Evolutionary conservation across 129 eudicot genomes (phyloP).

Genomic region (Centella asiatica): DNA sequence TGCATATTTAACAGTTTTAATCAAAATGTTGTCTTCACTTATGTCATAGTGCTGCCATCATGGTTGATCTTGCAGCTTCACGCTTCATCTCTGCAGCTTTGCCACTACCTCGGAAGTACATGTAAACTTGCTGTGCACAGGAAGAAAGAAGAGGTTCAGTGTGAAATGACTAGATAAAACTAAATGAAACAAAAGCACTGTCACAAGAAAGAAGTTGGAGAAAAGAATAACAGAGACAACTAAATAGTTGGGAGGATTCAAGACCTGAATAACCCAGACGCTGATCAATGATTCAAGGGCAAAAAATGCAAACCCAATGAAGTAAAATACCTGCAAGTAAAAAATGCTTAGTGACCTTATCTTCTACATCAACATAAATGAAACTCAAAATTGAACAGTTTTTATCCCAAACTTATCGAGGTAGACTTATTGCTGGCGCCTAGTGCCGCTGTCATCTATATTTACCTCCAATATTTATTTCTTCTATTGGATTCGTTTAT

Average conservation of each 20-base stretch:
- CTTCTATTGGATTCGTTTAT: background rate
- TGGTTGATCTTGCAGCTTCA: slow-evolving; percentile 61
- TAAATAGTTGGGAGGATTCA: background rate
- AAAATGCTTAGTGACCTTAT: background rate
- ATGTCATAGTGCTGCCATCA: slow-evolving; percentile 60
- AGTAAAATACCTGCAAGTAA: slow-evolving; percentile 58
- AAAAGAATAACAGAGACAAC: background rate
- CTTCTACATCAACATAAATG: too few species aligned
- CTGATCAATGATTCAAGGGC: slow-evolving; percentile 69
- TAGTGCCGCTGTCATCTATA: too few species aligned
- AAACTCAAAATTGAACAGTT: background rate
- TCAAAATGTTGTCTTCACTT: background rate
- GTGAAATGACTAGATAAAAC: background rate
- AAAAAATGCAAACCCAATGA: slow-evolving; percentile 71
- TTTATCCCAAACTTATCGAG: background rate
- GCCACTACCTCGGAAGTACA: slow-evolving; percentile 86
- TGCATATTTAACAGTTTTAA: background rate
- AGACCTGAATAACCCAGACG: slow-evolving; percentile 98
- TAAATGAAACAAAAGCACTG: background rate
- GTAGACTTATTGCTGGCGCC: background rate
- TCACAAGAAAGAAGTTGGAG: background rate
- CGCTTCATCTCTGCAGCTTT: slow-evolving; percentile 74
- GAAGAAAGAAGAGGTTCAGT: background rate
- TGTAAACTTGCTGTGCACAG: slow-evolving; percentile 84
- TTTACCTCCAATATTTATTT: background rate